A percentile compares a stretch with the other conserved stretches of the same genome.
These are phyloP conservation scores for Teratosphaeria gauchensis DNA, from an alignment of 2,329 filamentous ascomycete species.

Conservation along the genomic window DNA sequence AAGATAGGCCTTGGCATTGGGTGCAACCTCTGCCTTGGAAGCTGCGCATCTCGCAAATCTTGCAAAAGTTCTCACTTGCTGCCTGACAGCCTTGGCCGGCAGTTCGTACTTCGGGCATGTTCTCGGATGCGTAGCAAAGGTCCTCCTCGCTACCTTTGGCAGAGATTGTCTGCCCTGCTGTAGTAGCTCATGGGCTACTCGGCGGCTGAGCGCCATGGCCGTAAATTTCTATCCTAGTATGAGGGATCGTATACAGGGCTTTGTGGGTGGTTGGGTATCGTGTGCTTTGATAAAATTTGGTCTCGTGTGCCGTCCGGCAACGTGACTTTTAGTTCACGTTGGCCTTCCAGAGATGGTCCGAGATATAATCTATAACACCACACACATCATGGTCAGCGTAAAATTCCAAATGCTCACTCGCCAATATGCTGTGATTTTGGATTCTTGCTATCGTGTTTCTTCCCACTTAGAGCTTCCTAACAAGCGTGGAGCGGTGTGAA, in stretches of 20 bases:
- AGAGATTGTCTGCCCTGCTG: constrained; percentile 15
- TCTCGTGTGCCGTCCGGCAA: not conserved
- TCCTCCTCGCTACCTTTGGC: constrained; percentile 16
- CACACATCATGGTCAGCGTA: not conserved
- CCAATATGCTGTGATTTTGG: not conserved
- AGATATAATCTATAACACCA: constrained; percentile 49
- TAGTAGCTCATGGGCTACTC: constrained; percentile 21
- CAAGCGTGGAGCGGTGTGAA: not conserved
- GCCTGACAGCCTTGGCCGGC: constrained; percentile 6
- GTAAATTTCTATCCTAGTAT: not conserved
- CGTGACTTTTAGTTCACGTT: constrained; percentile 46
- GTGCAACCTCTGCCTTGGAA: constrained; percentile 53
- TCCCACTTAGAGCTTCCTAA: not conserved
- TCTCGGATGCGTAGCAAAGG: constrained; percentile 17
- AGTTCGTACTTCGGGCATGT: constrained; percentile 11
- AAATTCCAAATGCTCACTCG: not conserved
- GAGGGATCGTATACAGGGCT: not conserved
- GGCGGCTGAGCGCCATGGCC: constrained; percentile 25
- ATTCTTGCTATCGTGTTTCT: not conserved
- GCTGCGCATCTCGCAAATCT: constrained; percentile 17
- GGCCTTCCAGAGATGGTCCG: constrained; percentile 61
- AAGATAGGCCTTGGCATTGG: constrained; percentile 77
- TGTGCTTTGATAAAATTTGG: not conserved
- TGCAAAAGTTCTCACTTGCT: constrained; percentile 18
- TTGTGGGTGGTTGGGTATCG: not conserved